These are phyloP conservation scores for Mitragyna speciosa DNA, from an alignment of 257 asterid species.

Conservation along the genomic window DNA sequence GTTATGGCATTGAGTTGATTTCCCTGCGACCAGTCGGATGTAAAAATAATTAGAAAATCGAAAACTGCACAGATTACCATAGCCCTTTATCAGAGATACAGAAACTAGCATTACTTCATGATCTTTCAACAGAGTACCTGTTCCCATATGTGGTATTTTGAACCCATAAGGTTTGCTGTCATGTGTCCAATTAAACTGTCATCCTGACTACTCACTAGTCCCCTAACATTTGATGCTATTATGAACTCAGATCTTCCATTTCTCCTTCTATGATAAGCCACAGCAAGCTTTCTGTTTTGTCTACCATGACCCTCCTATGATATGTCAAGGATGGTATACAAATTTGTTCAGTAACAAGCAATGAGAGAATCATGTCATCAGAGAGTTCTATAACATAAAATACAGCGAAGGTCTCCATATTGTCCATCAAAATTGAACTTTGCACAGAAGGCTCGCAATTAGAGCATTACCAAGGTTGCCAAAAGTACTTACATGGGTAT, in stretches of 20 bases:
- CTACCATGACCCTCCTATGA: constrained; percentile 92
- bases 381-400: too few species aligned
- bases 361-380: too few species aligned
- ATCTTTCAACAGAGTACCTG: constrained; percentile 46
- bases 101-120: not conserved
- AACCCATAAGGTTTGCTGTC: constrained; percentile 72
- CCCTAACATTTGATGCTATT: constrained; percentile 63
- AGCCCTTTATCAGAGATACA: not conserved
- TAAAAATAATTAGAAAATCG: not conserved
- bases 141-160: constrained; percentile 80
- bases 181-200: constrained; percentile 70
- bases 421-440: not conserved
- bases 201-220: constrained; percentile 38
- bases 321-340: not conserved
- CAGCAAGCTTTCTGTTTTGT: constrained; percentile 83
- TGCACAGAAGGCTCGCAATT: not conserved
- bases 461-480: not conserved
- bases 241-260: constrained; percentile 79
- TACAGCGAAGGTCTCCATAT: not conserved
- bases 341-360: not conserved
- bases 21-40: constrained; percentile 46
- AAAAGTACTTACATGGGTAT: constrained; percentile 63
- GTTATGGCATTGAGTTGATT: constrained; percentile 35
- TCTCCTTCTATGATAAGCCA: constrained; percentile 65
- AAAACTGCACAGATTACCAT: not conserved